Percentiles rank a stretch among this genome's conserved stretches.
Conservation (phyloP, 495 filamentous ascomycete species). For the Penicillium samsonianum region DNA sequence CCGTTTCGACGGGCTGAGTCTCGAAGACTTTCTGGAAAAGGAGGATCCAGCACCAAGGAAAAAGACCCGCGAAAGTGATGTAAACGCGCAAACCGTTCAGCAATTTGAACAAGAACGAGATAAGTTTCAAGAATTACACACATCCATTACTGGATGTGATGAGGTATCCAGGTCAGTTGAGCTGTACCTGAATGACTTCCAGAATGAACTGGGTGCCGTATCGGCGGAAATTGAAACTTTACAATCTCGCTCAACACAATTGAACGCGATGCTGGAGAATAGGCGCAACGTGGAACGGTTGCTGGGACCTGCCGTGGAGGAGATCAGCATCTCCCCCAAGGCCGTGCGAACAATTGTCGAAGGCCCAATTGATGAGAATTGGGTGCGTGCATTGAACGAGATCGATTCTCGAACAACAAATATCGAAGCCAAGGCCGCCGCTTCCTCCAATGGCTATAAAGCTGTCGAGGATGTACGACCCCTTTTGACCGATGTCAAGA, state of each 20-base stretch:
- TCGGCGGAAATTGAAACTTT: slow-evolving; percentile 93
- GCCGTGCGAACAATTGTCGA: slow-evolving; percentile 81
- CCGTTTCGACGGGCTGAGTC: slow-evolving; percentile 73
- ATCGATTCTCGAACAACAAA: slow-evolving; percentile 74
- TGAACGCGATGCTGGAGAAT: slow-evolving; percentile 89
- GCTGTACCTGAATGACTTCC: slow-evolving; percentile 85
- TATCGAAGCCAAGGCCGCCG: slow-evolving; percentile 62
- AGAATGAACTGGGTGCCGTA: slow-evolving; percentile 85
- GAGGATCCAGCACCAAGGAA: slow-evolving; percentile 33
- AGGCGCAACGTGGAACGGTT: slow-evolving; percentile 84
- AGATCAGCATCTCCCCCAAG: slow-evolving; percentile 81
- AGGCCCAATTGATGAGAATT: slow-evolving; percentile 85
- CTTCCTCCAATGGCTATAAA: slow-evolving; percentile 64
- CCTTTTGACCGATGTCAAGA: slow-evolving; percentile 75
- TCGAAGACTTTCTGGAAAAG: slow-evolving; percentile 67
- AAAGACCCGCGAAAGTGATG: slow-evolving; percentile 44
- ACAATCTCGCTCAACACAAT: slow-evolving; percentile 77
- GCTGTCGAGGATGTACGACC: slow-evolving; percentile 82
- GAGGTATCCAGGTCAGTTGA: slow-evolving; percentile 93
- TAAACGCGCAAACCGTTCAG: slow-evolving; percentile 68
- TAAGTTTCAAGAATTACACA: slow-evolving; percentile 89
- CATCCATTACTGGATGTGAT: slow-evolving; percentile 85
- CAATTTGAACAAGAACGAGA: slow-evolving; percentile 86
- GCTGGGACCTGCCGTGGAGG: slow-evolving; percentile 87
- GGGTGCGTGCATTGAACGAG: slow-evolving; percentile 82